Evolutionary conservation across 2,329 filamentous ascomycete genomes (phyloP).

Genomic region (Colletotrichum sp.): DNA sequence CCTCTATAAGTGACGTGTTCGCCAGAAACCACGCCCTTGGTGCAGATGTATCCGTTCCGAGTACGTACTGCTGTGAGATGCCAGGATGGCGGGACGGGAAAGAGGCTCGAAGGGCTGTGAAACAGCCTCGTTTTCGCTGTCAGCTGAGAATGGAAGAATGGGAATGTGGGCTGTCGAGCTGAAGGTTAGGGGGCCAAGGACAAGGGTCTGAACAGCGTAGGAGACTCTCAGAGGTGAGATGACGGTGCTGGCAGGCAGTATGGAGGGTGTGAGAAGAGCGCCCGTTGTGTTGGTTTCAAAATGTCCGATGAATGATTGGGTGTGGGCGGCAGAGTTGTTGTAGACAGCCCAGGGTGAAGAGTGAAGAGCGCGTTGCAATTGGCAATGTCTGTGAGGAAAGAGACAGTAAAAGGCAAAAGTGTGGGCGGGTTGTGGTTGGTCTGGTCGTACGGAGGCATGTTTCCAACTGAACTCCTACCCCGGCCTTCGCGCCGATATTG

Average conservation of each 20-base stretch:
- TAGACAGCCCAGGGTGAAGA: neutral
- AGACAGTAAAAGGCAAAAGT: neutral
- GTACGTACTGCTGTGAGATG: neutral
- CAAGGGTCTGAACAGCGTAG: neutral
- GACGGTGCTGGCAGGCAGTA: neutral
- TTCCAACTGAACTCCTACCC: conserved; percentile 15
- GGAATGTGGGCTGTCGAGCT: neutral
- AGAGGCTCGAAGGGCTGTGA: neutral
- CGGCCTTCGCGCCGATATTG: neutral
- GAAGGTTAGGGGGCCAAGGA: neutral
- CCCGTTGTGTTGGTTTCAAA: neutral
- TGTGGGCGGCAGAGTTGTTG: neutral
- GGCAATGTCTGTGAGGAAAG: neutral
- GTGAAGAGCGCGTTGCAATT: neutral
- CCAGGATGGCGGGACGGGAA: neutral
- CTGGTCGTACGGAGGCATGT: neutral
- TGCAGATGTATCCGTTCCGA: neutral
- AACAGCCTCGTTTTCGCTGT: conserved; percentile 19
- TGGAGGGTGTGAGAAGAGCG: neutral
- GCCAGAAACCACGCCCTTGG: neutral
- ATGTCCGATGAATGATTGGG: neutral
- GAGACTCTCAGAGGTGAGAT: conserved; percentile 1
- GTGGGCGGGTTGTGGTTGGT: neutral
- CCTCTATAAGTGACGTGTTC: neutral
- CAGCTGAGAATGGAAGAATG: neutral